Base-by-base conservation (phyloP, 2,329 filamentous ascomycete genomes). In the Cladophialophora exuberans region DNA sequence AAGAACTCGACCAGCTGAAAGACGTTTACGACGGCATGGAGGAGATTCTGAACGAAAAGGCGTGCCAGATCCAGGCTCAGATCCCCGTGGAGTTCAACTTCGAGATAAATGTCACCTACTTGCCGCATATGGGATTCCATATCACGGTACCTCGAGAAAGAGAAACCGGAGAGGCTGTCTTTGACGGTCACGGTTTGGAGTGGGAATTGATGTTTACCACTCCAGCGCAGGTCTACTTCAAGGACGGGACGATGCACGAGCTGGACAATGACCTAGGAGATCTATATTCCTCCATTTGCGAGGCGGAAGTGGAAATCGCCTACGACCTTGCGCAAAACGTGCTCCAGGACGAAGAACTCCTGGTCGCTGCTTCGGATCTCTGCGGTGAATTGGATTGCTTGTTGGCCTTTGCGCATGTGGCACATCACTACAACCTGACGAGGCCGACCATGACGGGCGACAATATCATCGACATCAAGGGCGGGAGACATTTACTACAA, bases 61-160 rank as follows among this genome's bases (percentile, higher is more conserved):
- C 86, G 4, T 75, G 78, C 15, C 80, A 83, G n/a, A 76, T 96
- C 53, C 81, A 82, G 0, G 70, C 72, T 11, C 77, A 79, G 1
- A 75, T 94, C 17, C 87, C 91, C 1, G 76, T 81, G 56, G 76
- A 80, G 15, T 54, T 73, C 3, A 70, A 81, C 1, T 73, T 78
- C 18, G 74, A 78, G 10, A 70, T 87, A 28, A 92, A 92, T 51
- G 95, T 95, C 59, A 87, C 94, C 15, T 96, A 94, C 69, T 88
- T 96, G 59, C 93, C 92, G 0, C 91, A 96, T 65, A 83, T 97
- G 31, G 94, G 94, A 0, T 99, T 97, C 67, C 81, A 97, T 31
- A 88, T 91, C 2, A 85, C 87, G 0, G 85, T 96, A 13, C 80
- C 81, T 1, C 70, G 86, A 3, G 82, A 90, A 62, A 73, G 78